A percentile compares a stretch with the other conserved stretches of the same genome.
Evolutionary conservation across 2,329 filamentous ascomycete genomes (phyloP).

Genomic region (Fusarium pseudocircinatum): DNA sequence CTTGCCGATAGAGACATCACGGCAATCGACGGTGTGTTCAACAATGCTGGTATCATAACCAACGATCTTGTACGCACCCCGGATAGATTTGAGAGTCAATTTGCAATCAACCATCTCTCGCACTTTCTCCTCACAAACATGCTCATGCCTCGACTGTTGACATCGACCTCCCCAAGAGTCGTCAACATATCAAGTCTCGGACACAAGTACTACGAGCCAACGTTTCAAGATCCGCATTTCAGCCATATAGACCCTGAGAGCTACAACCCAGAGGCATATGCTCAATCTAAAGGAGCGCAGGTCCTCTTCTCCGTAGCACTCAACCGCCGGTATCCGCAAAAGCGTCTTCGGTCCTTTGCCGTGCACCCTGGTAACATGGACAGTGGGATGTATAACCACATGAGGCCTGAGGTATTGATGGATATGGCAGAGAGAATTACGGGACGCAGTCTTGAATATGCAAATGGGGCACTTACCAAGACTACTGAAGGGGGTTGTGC

Average conservation of each 20-base stretch:
- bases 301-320: background rate
- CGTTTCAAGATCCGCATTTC: background rate
- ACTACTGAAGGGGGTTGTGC: background rate
- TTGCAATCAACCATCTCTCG: background rate
- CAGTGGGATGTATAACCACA: background rate
- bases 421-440: background rate
- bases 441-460: background rate
- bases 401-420: background rate
- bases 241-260: rapidly evolving
- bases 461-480: background rate
- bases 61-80: background rate
- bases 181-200: background rate
- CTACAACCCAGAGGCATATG: background rate
- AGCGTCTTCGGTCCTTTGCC: background rate
- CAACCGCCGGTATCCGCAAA: background rate
- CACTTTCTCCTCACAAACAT: background rate
- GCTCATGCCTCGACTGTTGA: background rate
- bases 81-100: background rate
- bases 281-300: background rate
- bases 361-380: background rate
- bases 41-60: background rate
- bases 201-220: background rate
- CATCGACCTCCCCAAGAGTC: background rate
- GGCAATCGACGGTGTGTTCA: background rate
- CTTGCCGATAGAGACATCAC: background rate